These are phyloP conservation scores for Saccharum officinarum DNA, from an alignment of 176 grass and related monocot genomes.

Conservation along the genomic window DNA sequence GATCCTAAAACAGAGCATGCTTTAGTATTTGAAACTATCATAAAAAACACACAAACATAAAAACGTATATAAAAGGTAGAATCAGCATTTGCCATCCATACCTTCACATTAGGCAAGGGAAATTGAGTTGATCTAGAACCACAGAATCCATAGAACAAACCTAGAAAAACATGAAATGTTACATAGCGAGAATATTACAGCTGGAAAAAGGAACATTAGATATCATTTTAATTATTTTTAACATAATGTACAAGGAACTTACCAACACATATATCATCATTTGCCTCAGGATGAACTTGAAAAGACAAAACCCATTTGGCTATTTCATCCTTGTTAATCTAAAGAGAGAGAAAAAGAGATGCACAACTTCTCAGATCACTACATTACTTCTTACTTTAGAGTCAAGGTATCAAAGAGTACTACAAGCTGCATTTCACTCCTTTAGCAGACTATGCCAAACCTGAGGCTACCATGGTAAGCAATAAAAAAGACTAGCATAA, in stretches of 20 bases:
- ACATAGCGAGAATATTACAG: not conserved
- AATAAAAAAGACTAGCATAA: not conserved
- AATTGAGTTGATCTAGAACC: conserved; percentile 82
- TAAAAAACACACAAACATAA: conserved; percentile 5
- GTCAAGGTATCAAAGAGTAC: not conserved
- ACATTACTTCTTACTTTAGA: not conserved
- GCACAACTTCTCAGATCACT: conserved; percentile 17
- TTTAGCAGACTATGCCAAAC: not conserved
- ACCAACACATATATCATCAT: conserved; percentile 44
- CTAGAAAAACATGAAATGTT: conserved; percentile 34
- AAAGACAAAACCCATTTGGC: conserved; percentile 82
- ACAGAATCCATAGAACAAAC: conserved; percentile 84
- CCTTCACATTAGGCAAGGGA: conserved; percentile 32
- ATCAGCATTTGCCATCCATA: conserved; percentile 10
- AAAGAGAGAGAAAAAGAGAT: conserved; percentile 9
- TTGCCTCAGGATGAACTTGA: conserved; percentile 58
- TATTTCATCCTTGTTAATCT: conserved; percentile 83
- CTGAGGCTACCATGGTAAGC: not conserved
- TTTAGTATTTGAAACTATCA: conserved; percentile 7
- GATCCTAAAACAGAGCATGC: conserved; percentile 43
- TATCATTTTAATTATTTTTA: not conserved
- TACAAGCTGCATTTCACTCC: not conserved
- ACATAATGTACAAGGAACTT: conserved; percentile 11
- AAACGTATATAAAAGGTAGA: not conserved
- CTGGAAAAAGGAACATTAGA: not conserved